Conservation (phyloP, 805 yeast genomes). For the Starmerella riodocensis region DNA sequence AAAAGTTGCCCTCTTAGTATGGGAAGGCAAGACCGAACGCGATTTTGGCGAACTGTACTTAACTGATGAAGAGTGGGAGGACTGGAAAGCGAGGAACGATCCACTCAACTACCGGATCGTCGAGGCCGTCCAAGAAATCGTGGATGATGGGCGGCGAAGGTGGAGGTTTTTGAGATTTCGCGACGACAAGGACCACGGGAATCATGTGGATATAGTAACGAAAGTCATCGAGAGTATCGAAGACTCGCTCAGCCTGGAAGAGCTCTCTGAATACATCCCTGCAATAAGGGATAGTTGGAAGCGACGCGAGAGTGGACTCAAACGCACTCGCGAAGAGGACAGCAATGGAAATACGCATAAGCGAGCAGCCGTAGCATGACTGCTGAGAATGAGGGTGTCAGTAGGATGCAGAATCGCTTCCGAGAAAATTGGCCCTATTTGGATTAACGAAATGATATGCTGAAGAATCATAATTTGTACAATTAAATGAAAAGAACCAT, state of each 20-base stretch:
- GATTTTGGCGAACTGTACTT: conserved; percentile 54
- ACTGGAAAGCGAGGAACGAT: conserved; percentile 51
- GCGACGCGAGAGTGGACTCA: conserved; percentile 1
- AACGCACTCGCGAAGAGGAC: neutral
- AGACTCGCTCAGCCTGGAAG: conserved; percentile 75
- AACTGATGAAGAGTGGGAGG: conserved; percentile 67
- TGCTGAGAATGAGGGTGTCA: too few species aligned
- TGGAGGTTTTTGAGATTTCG: conserved; percentile 85
- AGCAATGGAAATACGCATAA: neutral
- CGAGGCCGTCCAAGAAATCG: conserved; percentile 51
- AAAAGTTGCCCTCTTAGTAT: conserved; percentile 47
- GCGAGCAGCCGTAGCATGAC: neutral
- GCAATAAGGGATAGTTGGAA: conserved; percentile 12
- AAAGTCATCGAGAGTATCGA: conserved; percentile 73
- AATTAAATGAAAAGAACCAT: neutral
- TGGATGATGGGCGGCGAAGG: conserved; percentile 39
- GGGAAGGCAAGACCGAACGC: conserved; percentile 45
- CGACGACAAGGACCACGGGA: conserved; percentile 84
- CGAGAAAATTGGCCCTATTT: too few species aligned
- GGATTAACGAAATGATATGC: too few species aligned
- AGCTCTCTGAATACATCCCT: conserved; percentile 31
- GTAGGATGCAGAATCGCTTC: too few species aligned
- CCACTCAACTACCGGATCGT: conserved; percentile 82
- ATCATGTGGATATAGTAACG: conserved; percentile 66
- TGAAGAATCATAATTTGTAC: too few species aligned